Evolutionary conservation across 495 filamentous ascomycete genomes (phyloP), one percentile per base, ranked within the genome.

Genomic region (Friedmanniomyces simplex): DNA sequence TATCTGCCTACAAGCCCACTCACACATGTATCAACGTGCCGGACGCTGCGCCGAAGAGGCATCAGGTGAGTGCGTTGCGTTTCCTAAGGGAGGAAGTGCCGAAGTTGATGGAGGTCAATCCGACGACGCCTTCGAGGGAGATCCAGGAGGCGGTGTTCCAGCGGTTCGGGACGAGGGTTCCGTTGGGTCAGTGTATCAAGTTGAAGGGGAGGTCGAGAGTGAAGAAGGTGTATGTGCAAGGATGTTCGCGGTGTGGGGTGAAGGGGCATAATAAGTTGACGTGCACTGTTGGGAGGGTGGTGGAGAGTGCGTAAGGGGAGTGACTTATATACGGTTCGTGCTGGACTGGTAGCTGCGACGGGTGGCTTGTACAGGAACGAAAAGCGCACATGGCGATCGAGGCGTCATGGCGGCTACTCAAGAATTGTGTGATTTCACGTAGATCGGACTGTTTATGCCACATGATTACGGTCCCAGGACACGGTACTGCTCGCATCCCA

Each of bases 111-210:
- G 50, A 53, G 26, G 10, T 53, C 6, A 22, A 13, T 7, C 32
- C 26, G n/a, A 39, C 25, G 22, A 53, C 50, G 18, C 21, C 50
- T 4, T 26, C 50, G 7, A 36, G 25, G 39, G 50, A 53, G 7
- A 53, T 53, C 32, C 50, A 53, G 32, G 50, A 53, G 14, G 50
- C 32, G 5, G 50, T 53, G 28, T 53, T 37, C 22, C 26, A 22
- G 50, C 26, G 32, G 10, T 53, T 53, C 50, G 50, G 50, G 16
- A 53, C 50, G 11, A 37, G 50, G 28, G 26, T 53, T 13, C 16
- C 28, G 16, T 20, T 53, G 26, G 32, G n/a, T 5, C 50, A 53
- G 50, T 53, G 50, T 21, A 13, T 25, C 6, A 53, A 53, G 50
- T 5, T 53, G 28, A 36, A 41, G 18, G 50, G 50, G 25, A 13